Evolutionary conservation across 345 rosid species (phyloP), one percentile per base, ranked within the genome.

Genomic region (Hirschfeldia incana): DNA sequence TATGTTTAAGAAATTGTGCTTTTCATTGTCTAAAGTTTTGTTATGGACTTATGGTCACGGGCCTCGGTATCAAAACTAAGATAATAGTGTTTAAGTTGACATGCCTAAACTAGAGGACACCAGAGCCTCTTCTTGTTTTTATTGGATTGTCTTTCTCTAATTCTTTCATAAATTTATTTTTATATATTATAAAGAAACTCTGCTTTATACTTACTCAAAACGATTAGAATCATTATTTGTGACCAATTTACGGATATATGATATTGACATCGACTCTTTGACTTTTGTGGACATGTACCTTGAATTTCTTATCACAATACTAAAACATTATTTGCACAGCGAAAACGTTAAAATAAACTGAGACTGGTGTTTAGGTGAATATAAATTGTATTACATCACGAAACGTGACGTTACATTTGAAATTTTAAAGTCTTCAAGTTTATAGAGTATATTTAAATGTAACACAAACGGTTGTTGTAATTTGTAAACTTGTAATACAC

Each of bases 371-470:
- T 74, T 64, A 76, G 21, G 69, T 69, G 4, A 3, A 59, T 68
- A 17, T 37, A 5, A 67, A 66, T 75, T 7, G 12, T 68, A 34
- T 9, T 34, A 49, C 58, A 53, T 70, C 76, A 78, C 67, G 59
- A 77, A 77, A 64, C 34, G 39, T 70, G 71, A 53, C 72, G 46
- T 53, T 27, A 55, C 72, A 30, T 16, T 34, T 70, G 13, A 78
- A 71, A 53, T 7, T 65, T 3, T 39, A 3, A 65, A 72, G 21
- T 78, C 72, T 10, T 28, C 21, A 44, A 67, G 27, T 59, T 58
- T 58, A 37, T 51, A n/a, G 53, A 29, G 58, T 44, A 17, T 16
- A 39, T 29, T 39, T 16, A 7, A 11, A 39, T 66, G 39, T 53
- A 74, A 49, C 17, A n/a, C 72, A 51, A 63, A 70, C 33, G 15